Conservation (phyloP, 2,329 filamentous ascomycete species). For the Cladosporium halotolerans region DNA sequence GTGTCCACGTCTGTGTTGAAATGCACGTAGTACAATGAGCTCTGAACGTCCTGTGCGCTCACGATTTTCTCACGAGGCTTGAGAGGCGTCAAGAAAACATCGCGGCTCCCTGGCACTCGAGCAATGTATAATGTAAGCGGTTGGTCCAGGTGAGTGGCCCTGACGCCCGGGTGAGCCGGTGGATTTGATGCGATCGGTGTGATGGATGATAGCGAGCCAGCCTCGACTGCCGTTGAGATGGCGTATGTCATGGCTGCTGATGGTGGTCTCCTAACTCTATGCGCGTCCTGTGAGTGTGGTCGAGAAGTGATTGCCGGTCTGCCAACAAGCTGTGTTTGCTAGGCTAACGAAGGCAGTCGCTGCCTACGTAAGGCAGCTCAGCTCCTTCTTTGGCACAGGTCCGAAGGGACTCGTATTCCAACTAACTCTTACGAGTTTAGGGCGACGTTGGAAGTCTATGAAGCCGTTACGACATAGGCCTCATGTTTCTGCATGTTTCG, state of each 20-base stretch:
- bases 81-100: slow-evolving; percentile 85
- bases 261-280: background rate
- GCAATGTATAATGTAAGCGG: slow-evolving; percentile 85
- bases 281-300: no score
- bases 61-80: slow-evolving; percentile 87
- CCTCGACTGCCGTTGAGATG: slow-evolving; percentile 54
- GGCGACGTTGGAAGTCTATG: no score
- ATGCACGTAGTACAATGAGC: slow-evolving; percentile 87
- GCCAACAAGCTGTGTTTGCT: no score
- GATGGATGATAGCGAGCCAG: slow-evolving; percentile 72
- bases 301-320: no score
- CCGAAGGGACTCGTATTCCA: no score
- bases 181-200: slow-evolving; percentile 79
- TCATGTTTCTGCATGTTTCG: no score
- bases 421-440: no score
- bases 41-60: slow-evolving; percentile 77
- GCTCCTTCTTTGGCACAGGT: no score
- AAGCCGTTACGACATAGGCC: no score
- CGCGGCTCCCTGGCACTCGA: slow-evolving; percentile 83
- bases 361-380: no score
- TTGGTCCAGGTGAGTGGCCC: slow-evolving; percentile 60
- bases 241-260: slow-evolving; percentile 20
- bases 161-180: slow-evolving; percentile 60
- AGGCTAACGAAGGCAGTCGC: no score
- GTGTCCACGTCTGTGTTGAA: slow-evolving; percentile 58